A percentile compares a stretch with the other conserved stretches of the same genome.
phyloP scores from a whole-genome alignment of 2,329 filamentous ascomycete genomes.

The Fusarium incarnatum region DNA sequence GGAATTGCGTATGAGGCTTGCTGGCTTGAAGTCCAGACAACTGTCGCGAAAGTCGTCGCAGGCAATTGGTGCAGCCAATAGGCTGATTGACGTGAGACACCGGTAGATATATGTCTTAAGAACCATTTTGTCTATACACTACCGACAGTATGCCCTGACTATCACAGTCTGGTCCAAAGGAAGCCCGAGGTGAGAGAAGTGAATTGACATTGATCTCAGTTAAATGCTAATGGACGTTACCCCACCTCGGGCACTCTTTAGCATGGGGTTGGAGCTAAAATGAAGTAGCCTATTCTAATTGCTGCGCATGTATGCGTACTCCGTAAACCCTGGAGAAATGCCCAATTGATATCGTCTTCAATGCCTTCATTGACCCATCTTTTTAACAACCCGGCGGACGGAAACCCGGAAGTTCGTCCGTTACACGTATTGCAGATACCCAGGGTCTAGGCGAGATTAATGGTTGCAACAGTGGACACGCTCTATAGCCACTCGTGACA shows the following conservation, averaged over 20 bases:
- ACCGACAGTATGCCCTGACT: too few species aligned
- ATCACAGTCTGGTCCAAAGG: neutral
- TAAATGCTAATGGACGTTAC: neutral
- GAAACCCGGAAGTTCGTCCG: neutral
- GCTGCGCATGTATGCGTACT: neutral
- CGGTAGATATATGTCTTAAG: neutral
- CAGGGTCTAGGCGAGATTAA: neutral
- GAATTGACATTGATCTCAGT: neutral
- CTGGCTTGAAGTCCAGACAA: constrained; percentile 10
- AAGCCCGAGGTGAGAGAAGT: neutral
- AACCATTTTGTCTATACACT: neutral
- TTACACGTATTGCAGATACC: neutral
- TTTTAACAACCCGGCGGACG: neutral
- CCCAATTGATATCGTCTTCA: neutral
- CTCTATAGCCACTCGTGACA: neutral
- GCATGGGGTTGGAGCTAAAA: neutral
- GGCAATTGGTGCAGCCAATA: neutral
- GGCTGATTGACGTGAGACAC: neutral
- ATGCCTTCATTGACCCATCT: neutral
- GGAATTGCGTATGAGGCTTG: constrained; percentile 3
- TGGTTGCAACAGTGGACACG: neutral
- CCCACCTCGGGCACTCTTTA: neutral
- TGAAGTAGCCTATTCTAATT: neutral
- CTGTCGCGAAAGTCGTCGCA: constrained; percentile 2
- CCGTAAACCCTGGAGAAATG: neutral